These are phyloP conservation scores for Leucogyrophana mollusca DNA, from an alignment of 768 basidiomycete species.

Conservation along the genomic window DNA sequence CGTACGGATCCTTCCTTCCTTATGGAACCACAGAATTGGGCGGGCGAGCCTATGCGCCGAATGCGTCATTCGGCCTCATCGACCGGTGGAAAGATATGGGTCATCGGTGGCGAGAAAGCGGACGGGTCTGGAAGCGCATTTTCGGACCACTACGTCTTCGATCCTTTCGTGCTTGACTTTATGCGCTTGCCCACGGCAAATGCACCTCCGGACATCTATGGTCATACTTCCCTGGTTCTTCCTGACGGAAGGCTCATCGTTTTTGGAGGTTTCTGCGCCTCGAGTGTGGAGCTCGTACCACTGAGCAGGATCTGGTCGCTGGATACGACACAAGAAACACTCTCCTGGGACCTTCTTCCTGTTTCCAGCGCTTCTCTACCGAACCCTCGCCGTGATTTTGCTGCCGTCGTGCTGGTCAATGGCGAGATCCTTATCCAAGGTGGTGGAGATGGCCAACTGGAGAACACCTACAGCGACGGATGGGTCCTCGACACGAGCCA, in stretches of 20 bases:
- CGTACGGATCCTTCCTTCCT: conserved; percentile 43
- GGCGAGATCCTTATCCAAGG: conserved; percentile 75
- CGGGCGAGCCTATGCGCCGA: conserved; percentile 66
- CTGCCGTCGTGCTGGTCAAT: conserved; percentile 46
- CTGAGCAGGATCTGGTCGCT: conserved; percentile 63
- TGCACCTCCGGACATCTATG: conserved; percentile 68
- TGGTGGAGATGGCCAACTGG: conserved; percentile 59
- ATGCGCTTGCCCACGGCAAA: conserved; percentile 48
- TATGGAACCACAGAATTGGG: conserved; percentile 52
- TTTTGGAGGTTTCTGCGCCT: conserved; percentile 68
- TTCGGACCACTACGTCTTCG: conserved; percentile 64
- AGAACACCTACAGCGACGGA: conserved; percentile 61
- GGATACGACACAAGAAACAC: conserved; percentile 48
- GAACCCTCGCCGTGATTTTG: conserved; percentile 62
- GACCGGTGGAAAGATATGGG: conserved; percentile 53
- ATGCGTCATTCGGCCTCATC: conserved; percentile 71
- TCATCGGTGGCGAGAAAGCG: conserved; percentile 79
- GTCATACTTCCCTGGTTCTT: conserved; percentile 71
- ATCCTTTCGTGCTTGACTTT: conserved; percentile 51
- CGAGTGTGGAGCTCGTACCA: conserved; percentile 45
- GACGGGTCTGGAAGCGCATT: conserved; percentile 72
- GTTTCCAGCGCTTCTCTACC: conserved; percentile 46
- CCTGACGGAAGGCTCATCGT: conserved; percentile 67
- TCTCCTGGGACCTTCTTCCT: conserved; percentile 50
- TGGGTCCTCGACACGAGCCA: conserved; percentile 63